Percentiles rank a stretch among this genome's conserved stretches.
Evolutionary conservation across 2,329 filamentous ascomycete species (phyloP).

Genomic region (Neobulgaria alba): DNA sequence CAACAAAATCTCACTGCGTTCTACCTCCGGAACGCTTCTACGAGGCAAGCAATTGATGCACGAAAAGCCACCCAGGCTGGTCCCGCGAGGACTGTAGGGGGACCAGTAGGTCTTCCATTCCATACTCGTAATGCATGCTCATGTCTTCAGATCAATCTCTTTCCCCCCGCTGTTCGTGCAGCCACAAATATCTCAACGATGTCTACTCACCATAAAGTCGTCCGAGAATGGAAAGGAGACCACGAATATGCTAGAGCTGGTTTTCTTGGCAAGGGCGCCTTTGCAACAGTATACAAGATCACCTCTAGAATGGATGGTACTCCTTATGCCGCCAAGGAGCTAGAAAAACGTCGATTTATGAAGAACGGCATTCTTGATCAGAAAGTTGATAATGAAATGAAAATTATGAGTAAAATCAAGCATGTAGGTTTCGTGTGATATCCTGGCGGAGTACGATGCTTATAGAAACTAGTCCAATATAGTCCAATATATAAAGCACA

Average conservation of each 20-base stretch:
- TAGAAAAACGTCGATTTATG: slow-evolving; percentile 88
- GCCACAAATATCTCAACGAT: slow-evolving; percentile 10
- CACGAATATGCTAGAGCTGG: slow-evolving; percentile 75
- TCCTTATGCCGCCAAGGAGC: slow-evolving; percentile 85
- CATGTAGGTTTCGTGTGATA: slow-evolving; percentile 52
- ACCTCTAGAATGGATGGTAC: slow-evolving; percentile 77
- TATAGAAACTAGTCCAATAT: slow-evolving; percentile 62
- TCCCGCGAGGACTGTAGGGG: slow-evolving; percentile 7
- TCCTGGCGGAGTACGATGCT: not conserved
- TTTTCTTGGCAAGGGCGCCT: slow-evolving; percentile 84
- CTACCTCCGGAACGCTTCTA: slow-evolving; percentile 34
- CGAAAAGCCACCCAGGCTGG: slow-evolving; percentile 4
- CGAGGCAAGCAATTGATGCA: slow-evolving; percentile 10
- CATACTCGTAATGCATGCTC: slow-evolving; percentile 4
- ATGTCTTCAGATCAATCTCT: slow-evolving; percentile 18
- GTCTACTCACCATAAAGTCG: slow-evolving; percentile 24
- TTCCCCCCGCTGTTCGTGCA: slow-evolving; percentile 24
- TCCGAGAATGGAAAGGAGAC: slow-evolving; percentile 74
- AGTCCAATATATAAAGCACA: slow-evolving; percentile 82
- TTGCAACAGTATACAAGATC: slow-evolving; percentile 87
- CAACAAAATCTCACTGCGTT: slow-evolving; percentile 61
- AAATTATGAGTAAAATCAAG: slow-evolving; percentile 78
- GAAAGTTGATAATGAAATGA: slow-evolving; percentile 95
- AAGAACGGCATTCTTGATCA: slow-evolving; percentile 85
- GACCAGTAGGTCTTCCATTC: slow-evolving; percentile 17